Evolutionary conservation across 2,329 filamentous ascomycete genomes (phyloP).

Genomic region (Pleomassaria siparia): DNA sequence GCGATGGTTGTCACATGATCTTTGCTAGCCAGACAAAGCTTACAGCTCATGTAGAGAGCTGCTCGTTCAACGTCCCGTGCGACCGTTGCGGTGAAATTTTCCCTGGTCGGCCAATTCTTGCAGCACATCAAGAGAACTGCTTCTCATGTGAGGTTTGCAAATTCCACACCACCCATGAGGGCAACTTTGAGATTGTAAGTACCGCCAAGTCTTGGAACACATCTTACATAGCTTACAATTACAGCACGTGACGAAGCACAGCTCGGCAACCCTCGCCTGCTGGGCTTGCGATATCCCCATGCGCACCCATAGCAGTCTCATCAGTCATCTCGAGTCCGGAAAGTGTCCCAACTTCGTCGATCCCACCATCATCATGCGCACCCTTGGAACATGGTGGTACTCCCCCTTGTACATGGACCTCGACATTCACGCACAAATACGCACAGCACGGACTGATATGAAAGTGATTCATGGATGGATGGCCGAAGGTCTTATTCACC

Average conservation of each 20-base stretch:
- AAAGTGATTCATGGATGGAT: constrained; percentile 26
- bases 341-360: constrained; percentile 71
- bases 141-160: constrained; percentile 24
- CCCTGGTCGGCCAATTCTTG: constrained; percentile 18
- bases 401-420: constrained; percentile 38
- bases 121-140: constrained; percentile 24
- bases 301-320: constrained; percentile 28
- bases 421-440: constrained; percentile 36
- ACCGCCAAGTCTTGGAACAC: not conserved
- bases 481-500: constrained; percentile 24
- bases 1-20: constrained; percentile 30
- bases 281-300: constrained; percentile 28
- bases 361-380: constrained; percentile 34
- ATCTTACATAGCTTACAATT: not conserved
- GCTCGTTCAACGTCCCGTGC: constrained; percentile 21
- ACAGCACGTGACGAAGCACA: constrained; percentile 35
- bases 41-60: constrained; percentile 23
- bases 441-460: constrained; percentile 23
- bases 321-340: constrained; percentile 53
- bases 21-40: constrained; percentile 33
- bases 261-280: constrained; percentile 20
- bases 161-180: constrained; percentile 23
- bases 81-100: constrained; percentile 21
- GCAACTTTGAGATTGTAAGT: constrained; percentile 26
- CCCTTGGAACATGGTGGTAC: constrained; percentile 39